These are phyloP conservation scores for Xylariaceae sp. DNA, from an alignment of 2,329 filamentous ascomycete genomes.

Conservation along the genomic window DNA sequence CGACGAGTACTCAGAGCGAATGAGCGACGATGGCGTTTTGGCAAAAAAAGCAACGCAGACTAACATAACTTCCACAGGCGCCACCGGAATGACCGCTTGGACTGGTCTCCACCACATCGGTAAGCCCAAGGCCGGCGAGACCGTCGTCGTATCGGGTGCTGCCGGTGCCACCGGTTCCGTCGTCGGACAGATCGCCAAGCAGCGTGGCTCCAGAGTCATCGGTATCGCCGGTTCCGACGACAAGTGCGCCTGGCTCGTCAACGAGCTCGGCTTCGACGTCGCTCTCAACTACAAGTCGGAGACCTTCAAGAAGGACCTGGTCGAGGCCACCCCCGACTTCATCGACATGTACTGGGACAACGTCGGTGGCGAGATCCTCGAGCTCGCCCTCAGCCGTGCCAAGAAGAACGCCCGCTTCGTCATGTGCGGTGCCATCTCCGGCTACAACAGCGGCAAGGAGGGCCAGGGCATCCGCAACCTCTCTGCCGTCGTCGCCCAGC, in stretches of 20 bases:
- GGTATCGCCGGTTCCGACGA: constrained; percentile 62
- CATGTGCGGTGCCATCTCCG: constrained; percentile 65
- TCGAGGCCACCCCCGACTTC: constrained; percentile 46
- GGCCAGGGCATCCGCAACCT: constrained; percentile 41
- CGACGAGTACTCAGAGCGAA: too few relatives aligned
- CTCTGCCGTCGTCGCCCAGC: constrained; percentile 32
- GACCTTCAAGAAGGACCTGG: constrained; percentile 48
- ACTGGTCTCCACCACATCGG: constrained; percentile 67
- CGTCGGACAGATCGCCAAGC: constrained; percentile 71
- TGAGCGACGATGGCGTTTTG: too few relatives aligned
- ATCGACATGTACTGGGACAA: constrained; percentile 62
- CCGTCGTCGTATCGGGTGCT: constrained; percentile 72
- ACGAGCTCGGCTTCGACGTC: constrained; percentile 53
- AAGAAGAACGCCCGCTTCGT: constrained; percentile 60
- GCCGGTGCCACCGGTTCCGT: constrained; percentile 74
- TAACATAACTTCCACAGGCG: constrained; percentile 33
- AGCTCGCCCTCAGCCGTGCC: constrained; percentile 59
- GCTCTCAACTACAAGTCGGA: constrained; percentile 56
- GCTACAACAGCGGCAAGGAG: constrained; percentile 59
- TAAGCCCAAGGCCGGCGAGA: constrained; percentile 62
- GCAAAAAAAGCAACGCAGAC: not conserved
- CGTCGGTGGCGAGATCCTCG: constrained; percentile 66
- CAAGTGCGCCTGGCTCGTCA: constrained; percentile 56
- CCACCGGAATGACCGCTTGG: constrained; percentile 70
- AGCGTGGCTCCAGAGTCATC: constrained; percentile 58